Conservation (phyloP, 2,329 filamentous ascomycete genomes). For the Erysiphe neolycopersici region DNA sequence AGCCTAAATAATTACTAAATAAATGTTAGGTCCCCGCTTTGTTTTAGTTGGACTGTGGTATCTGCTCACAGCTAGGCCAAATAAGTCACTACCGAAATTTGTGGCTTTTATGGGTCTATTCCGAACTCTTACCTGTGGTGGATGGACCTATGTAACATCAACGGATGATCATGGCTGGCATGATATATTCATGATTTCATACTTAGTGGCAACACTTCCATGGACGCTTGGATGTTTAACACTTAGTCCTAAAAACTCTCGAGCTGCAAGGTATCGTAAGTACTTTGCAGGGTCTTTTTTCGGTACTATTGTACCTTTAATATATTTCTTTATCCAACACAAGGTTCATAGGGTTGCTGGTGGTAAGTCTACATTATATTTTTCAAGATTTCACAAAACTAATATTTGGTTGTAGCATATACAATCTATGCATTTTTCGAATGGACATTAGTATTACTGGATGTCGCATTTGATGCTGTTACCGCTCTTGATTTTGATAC, state of each 20-base stretch:
- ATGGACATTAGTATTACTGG: constrained; percentile 82
- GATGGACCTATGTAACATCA: constrained; percentile 96
- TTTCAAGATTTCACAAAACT: constrained; percentile 2
- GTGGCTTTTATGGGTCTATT: constrained; percentile 58
- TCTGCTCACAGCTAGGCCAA: constrained; percentile 53
- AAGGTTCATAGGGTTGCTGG: constrained; percentile 85
- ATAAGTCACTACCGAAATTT: constrained; percentile 52
- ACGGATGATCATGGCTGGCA: constrained; percentile 98
- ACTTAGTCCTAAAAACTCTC: constrained; percentile 54
- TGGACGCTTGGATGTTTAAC: constrained; percentile 85
- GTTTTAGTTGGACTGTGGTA: constrained; percentile 82
- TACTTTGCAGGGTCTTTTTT: constrained; percentile 66
- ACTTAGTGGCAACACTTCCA: constrained; percentile 75
- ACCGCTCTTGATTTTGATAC: constrained; percentile 76
- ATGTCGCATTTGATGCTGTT: constrained; percentile 88
- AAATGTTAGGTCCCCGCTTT: constrained; percentile 49
- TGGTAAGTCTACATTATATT: constrained; percentile 29
- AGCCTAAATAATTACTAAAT: constrained; percentile 3
- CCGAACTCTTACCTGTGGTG: constrained; percentile 77
- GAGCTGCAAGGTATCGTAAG: constrained; percentile 71
- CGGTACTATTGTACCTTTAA: constrained; percentile 61
- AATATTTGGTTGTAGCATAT: constrained; percentile 37
- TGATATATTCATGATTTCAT: constrained; percentile 98
- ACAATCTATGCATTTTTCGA: constrained; percentile 96
- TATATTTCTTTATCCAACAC: constrained; percentile 97